Evolutionary conservation across 192 early-diverging fungal genomes (phyloP).

Genomic region (Coemansia sp.): DNA sequence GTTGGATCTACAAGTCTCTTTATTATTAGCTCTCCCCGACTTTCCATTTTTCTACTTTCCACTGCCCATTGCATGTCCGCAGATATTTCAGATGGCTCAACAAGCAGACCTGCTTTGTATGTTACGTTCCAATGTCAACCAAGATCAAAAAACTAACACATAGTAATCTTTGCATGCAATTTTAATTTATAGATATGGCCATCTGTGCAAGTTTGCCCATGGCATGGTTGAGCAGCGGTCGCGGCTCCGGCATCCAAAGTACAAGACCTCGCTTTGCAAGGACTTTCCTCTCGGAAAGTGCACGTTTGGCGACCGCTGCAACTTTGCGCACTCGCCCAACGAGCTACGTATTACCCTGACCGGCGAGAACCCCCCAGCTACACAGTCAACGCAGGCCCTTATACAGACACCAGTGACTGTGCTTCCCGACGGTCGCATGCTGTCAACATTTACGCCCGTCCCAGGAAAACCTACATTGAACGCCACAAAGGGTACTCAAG

Average conservation of each 20-base stretch:
- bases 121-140: too few species aligned
- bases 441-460: constrained; percentile 35
- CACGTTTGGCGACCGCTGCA: constrained; percentile 92
- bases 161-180: neutral
- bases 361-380: neutral
- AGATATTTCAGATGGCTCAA: neutral
- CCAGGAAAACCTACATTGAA: neutral
- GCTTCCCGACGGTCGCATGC: constrained; percentile 38
- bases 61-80: neutral
- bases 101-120: too few species aligned
- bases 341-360: constrained; percentile 39
- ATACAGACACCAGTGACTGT: constrained; percentile 31
- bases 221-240: constrained; percentile 70
- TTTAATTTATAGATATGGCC: constrained; percentile 67
- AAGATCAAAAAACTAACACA: too few species aligned
- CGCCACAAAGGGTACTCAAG: neutral
- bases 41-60: neutral
- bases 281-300: constrained; percentile 89
- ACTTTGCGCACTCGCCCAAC: constrained; percentile 76
- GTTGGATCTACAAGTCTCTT: too few species aligned
- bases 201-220: constrained; percentile 95
- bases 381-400: constrained; percentile 16
- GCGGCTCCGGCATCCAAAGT: constrained; percentile 84
- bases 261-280: constrained; percentile 94
- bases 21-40: too few species aligned